Conservation (phyloP, 495 filamentous ascomycete species). For the Penicillium soppii region DNA sequence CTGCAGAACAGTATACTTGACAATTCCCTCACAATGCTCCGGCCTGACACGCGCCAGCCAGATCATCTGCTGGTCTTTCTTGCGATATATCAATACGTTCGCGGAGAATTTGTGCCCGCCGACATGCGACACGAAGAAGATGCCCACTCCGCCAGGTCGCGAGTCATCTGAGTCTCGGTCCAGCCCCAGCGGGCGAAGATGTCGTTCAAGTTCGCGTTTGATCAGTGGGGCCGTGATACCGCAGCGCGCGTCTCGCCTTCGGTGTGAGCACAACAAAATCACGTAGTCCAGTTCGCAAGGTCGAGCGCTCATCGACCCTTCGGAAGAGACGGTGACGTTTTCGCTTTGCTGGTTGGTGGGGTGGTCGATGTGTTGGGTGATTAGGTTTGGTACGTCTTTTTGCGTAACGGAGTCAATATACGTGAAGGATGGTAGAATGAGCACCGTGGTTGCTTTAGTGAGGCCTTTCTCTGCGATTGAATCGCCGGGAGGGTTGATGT, state of each 20-base stretch:
- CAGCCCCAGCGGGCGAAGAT: slow-evolving; percentile 78
- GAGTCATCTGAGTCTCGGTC: slow-evolving; percentile 87
- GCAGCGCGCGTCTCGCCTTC: slow-evolving; percentile 87
- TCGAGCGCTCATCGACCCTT: slow-evolving; percentile 45
- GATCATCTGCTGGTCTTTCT: slow-evolving; percentile 74
- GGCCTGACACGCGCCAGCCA: slow-evolving; percentile 88
- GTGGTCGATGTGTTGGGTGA: slow-evolving; percentile 65
- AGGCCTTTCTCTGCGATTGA: slow-evolving; percentile 39
- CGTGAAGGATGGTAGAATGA: slow-evolving; percentile 85
- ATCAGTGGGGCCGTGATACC: slow-evolving; percentile 89
- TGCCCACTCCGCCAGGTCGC: slow-evolving; percentile 81
- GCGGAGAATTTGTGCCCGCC: slow-evolving; percentile 93
- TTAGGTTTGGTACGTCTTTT: slow-evolving; percentile 62
- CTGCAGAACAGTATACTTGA: slow-evolving; percentile 83
- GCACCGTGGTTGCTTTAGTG: slow-evolving; percentile 61
- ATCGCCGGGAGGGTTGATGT: slow-evolving; percentile 65
- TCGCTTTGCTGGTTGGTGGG: slow-evolving; percentile 60
- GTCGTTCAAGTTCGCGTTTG: slow-evolving; percentile 79
- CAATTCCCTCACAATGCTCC: slow-evolving; percentile 90
- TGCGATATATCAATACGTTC: slow-evolving; percentile 86
- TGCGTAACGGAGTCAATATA: slow-evolving; percentile 79
- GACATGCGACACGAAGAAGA: slow-evolving; percentile 93
- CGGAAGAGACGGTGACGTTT: slow-evolving; percentile 36
- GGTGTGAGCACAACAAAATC: slow-evolving; percentile 92
- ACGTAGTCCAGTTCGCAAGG: slow-evolving; percentile 78